Conservation (phyloP, 306 rosid species). For the Prunus campanulata region DNA sequence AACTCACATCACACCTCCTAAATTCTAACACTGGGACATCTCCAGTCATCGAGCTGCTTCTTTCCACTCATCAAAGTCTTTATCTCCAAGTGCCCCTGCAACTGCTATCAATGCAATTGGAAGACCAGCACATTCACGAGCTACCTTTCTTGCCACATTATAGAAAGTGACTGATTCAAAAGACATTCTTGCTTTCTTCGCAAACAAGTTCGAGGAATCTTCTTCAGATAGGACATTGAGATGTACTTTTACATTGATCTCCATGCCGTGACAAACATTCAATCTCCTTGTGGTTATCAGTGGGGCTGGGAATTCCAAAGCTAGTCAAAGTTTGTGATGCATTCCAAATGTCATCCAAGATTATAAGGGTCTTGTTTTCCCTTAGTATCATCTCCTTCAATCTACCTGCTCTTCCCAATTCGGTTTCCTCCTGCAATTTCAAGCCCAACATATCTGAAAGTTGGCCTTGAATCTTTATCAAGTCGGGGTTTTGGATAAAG, state of each 20-base stretch:
- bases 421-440: neutral
- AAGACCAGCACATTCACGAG: conserved; percentile 23
- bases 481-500: neutral
- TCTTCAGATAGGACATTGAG: neutral
- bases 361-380: conserved; percentile 4
- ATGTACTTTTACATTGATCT: neutral
- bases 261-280: conserved; percentile 13
- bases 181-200: neutral
- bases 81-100: conserved; percentile 25
- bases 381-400: neutral
- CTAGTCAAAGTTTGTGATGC: too few relatives aligned
- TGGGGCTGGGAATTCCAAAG: conserved; percentile 7
- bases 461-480: neutral
- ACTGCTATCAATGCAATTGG: conserved; percentile 23
- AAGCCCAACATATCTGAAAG: neutral
- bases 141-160: conserved; percentile 8
- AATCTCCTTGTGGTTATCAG: conserved; percentile 7
- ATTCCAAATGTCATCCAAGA: conserved; percentile 25
- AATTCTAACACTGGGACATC: neutral
- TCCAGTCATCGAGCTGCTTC: neutral
- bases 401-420: neutral
- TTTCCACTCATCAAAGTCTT: conserved; percentile 13
- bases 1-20: too few relatives aligned
- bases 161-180: neutral
- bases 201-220: conserved; percentile 24